Evolutionary conservation across 2,329 filamentous ascomycete species (phyloP), one percentile per base, ranked within the genome.

Genomic region (Sporothrix inflata): DNA sequence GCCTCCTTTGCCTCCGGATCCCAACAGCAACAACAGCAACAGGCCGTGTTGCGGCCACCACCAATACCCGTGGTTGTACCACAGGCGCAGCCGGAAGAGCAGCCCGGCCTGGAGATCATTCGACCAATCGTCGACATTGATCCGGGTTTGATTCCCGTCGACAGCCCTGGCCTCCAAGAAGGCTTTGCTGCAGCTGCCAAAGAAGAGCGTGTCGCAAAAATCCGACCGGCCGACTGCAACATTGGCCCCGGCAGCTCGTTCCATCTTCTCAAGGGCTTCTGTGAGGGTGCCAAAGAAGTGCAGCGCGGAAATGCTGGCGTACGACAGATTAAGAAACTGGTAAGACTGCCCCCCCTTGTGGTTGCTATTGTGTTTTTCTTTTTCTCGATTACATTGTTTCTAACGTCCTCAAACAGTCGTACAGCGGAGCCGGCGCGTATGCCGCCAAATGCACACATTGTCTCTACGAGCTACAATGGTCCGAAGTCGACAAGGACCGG

Each of bases 381-480:
- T 5, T 4, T 16, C 47, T 6, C 16, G 7, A 14, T 34, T 42
- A 1, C 4, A 6, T 9, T 11, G 0, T 8, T 24, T 27, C 30
- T 19, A 49, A 67, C 42, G 68, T 14, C 42, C n/a, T 12, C 11
- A 11, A 42, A 6, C 21, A 79, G 77, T 76, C 75, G 6, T 76
- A 77, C 42, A 75, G 77, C 66, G 80, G 83, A 3, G 78, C 78
- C 2, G 80, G 81, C 11, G 78, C 81, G 0, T 79, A 81, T 0
- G 82, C 87, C 19, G 87, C 86, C 6, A 85, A 85, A 76, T 89
- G 87, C 75, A 84, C 81, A 5, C 79, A 82, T 72, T 89, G 87
- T 75, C 77, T 85, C 42, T 89, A 84, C 71, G 87, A 89, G 76
- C 82, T 88, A 14, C 84, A 87, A 71, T 88, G 84, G 77, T 81